A percentile compares a stretch with the other conserved stretches of the same genome.
phyloP scores from a whole-genome alignment of 352 stramenopile genomes.

The Phytophthora syringae region DNA sequence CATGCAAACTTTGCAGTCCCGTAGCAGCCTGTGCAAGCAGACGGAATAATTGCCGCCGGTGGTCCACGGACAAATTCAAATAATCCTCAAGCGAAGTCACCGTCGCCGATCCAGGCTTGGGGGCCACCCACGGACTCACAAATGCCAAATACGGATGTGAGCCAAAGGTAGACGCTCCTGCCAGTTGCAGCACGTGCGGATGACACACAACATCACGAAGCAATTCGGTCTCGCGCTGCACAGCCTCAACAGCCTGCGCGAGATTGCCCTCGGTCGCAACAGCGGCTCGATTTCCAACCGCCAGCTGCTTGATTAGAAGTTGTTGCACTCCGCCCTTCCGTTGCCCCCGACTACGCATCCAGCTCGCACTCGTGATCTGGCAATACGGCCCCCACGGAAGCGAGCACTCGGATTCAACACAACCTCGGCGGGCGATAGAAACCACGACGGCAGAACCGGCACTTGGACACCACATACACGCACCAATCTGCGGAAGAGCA shows the following conservation, averaged over 20 bases:
- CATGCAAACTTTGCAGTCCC: conserved; percentile 64
- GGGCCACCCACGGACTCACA: conserved; percentile 48
- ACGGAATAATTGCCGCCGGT: conserved; percentile 41
- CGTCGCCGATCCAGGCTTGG: conserved; percentile 23
- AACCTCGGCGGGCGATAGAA: conserved; percentile 56
- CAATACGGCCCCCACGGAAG: conserved; percentile 36
- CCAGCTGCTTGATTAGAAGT: conserved; percentile 56
- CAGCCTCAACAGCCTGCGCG: conserved; percentile 29
- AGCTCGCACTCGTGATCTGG: conserved; percentile 41
- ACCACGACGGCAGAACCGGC: conserved; percentile 53
- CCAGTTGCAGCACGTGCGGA: conserved; percentile 58
- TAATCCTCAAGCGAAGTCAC: conserved; percentile 67
- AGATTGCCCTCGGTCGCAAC: conserved; percentile 13
- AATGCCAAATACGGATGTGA: conserved; percentile 57
- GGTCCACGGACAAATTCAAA: conserved; percentile 48
- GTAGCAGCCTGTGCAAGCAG: conserved; percentile 57
- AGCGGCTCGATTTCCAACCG: conserved; percentile 12
- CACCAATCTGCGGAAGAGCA: conserved; percentile 57
- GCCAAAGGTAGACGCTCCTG: conserved; percentile 58
- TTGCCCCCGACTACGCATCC: conserved; percentile 32
- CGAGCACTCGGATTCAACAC: conserved; percentile 16
- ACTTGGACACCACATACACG: conserved; percentile 53
- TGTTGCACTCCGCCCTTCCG: conserved; percentile 35
- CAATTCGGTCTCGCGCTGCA: conserved; percentile 47
- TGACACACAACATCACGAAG: conserved; percentile 51